Percentiles rank a stretch among this genome's conserved stretches.
phyloP scores from a whole-genome alignment of 345 rosid genomes.

The Salix purpurea region DNA sequence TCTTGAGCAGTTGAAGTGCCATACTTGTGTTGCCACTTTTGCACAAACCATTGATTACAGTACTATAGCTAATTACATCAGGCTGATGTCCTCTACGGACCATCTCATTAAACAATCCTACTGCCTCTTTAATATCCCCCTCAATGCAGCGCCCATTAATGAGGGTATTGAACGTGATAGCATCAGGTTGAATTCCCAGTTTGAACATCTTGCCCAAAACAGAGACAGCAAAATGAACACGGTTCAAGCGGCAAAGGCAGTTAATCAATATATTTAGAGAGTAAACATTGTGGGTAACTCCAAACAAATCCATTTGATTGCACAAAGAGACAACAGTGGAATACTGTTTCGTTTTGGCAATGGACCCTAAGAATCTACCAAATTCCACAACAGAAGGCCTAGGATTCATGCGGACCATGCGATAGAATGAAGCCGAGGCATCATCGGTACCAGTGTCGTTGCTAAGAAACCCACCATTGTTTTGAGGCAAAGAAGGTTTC shows the following conservation, averaged over 20 bases:
- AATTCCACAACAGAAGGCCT: not conserved
- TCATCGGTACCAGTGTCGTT: not conserved
- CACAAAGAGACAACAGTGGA: not conserved
- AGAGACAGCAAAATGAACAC: not conserved
- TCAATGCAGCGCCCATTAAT: not conserved
- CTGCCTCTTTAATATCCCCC: not conserved
- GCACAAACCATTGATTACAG: not conserved
- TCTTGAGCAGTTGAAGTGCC: not conserved
- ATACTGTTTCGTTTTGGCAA: not conserved
- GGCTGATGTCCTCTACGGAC: not conserved
- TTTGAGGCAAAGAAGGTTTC: too few species aligned
- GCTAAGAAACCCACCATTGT: too few species aligned
- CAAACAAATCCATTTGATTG: not conserved
- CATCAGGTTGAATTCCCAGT: not conserved
- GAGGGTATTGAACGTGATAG: not conserved
- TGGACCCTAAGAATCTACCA: not conserved
- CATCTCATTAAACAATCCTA: not conserved
- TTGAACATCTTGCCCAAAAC: not conserved
- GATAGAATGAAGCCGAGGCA: not conserved
- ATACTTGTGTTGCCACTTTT: not conserved
- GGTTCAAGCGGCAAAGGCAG: not conserved
- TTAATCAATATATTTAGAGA: not conserved
- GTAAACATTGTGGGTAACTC: not conserved
- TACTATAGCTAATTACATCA: not conserved
- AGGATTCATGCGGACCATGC: not conserved